Percentiles rank a stretch among this genome's conserved stretches.
phyloP scores from a whole-genome alignment of 495 filamentous ascomycete species.

The Bacidia rubella region DNA sequence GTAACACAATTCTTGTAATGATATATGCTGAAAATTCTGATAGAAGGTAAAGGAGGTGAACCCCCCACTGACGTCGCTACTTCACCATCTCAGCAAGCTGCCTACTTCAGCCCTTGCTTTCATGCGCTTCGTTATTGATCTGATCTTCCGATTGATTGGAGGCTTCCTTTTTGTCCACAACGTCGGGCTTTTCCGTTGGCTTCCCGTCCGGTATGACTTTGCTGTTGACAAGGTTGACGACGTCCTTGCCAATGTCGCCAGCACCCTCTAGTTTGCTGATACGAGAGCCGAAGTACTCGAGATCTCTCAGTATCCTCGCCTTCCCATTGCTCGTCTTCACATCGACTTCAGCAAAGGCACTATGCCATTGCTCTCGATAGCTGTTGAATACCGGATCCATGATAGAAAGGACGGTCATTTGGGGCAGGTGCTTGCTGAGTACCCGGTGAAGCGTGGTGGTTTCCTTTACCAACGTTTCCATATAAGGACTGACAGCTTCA shows the following conservation, averaged over 20 bases:
- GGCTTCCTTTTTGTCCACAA: neutral
- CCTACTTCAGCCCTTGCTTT: no score
- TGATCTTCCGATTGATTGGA: neutral
- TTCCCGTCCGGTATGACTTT: constrained; percentile 29
- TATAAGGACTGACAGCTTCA: constrained; percentile 51
- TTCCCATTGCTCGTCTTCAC: constrained; percentile 54
- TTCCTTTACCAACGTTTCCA: constrained; percentile 85
- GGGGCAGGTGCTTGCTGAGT: constrained; percentile 69
- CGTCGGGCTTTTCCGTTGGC: neutral
- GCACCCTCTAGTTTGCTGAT: constrained; percentile 73
- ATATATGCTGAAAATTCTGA: no score
- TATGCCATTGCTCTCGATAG: constrained; percentile 73
- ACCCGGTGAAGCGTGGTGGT: constrained; percentile 80
- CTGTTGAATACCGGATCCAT: constrained; percentile 81
- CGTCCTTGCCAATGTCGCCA: constrained; percentile 50
- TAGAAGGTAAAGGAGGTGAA: no score
- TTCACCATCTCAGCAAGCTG: no score
- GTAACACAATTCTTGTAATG: no score
- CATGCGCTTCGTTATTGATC: no score
- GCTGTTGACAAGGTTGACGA: constrained; percentile 51
- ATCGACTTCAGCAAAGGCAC: constrained; percentile 53
- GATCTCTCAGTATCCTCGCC: constrained; percentile 65
- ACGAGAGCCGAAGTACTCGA: constrained; percentile 57
- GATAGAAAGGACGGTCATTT: constrained; percentile 66
- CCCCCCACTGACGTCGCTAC: no score